These are phyloP conservation scores for Acanthamoeba polyphaga DNA, from an alignment of 208 protist genomes.

Conservation along the genomic window DNA sequence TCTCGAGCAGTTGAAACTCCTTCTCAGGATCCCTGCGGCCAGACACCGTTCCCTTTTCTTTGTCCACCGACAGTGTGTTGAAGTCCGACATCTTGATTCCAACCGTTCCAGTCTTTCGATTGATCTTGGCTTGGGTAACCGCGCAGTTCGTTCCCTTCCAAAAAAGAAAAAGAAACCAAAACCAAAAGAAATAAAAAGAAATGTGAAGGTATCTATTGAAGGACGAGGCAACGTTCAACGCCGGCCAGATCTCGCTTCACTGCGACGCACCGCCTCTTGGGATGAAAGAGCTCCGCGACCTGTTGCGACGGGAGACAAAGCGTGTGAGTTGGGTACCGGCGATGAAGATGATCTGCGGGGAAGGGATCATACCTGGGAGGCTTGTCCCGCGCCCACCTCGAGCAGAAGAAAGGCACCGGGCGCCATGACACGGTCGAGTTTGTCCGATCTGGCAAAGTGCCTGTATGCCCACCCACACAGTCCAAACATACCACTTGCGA, in stretches of 20 bases:
- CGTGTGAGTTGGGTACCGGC: background rate
- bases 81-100: slow-evolving; percentile 1
- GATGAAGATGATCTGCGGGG: background rate
- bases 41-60: slow-evolving; percentile 40
- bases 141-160: background rate
- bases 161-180: background rate
- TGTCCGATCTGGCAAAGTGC: background rate
- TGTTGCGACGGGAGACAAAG: background rate
- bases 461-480: background rate
- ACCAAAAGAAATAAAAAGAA: background rate
- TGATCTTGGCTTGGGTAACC: background rate
- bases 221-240: slow-evolving; percentile 6
- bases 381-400: slow-evolving; percentile 42
- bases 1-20: slow-evolving; percentile 59
- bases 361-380: background rate
- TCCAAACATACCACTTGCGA: background rate
- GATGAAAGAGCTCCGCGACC: background rate
- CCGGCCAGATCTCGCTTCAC: slow-evolving; percentile 16
- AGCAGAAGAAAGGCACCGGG: slow-evolving; percentile 8
- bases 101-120: background rate
- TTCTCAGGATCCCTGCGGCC: slow-evolving; percentile 27
- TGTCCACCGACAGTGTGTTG: slow-evolving; percentile 53
- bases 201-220: background rate
- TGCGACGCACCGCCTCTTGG: background rate
- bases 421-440: background rate